These are phyloP conservation scores for Posidonia australis DNA, from an alignment of 106 monocot species.

Conservation along the genomic window DNA sequence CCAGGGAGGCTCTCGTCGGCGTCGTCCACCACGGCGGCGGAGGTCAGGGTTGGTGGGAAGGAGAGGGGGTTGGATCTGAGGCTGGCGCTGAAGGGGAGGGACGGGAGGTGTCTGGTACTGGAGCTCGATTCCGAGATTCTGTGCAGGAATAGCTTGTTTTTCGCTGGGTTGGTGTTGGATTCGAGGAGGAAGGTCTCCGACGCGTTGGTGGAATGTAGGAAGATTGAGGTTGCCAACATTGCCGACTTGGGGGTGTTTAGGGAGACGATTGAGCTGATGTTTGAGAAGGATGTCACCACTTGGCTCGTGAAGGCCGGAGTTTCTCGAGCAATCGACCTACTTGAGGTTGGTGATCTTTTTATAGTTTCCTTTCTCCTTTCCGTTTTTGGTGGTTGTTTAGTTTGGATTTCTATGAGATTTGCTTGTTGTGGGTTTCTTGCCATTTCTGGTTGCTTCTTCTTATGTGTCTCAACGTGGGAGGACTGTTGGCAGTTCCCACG, in stretches of 20 bases:
- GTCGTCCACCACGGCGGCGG: background rate
- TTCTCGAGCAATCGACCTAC: conserved; percentile 46
- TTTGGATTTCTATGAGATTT: no score
- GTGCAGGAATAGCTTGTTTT: conserved; percentile 41
- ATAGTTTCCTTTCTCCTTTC: background rate
- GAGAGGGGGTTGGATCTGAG: conserved; percentile 39
- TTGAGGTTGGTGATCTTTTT: conserved; percentile 50
- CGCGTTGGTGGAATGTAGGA: conserved; percentile 12
- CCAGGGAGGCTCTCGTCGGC: background rate
- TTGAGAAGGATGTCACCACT: conserved; percentile 27
- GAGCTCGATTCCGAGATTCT: conserved; percentile 55
- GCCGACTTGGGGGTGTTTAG: conserved; percentile 50
- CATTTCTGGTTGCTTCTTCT: no score
- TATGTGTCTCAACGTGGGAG: no score
- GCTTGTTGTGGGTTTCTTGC: no score
- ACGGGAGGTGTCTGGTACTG: conserved; percentile 41
- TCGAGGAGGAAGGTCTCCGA: conserved; percentile 17
- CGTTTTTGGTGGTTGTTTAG: no score
- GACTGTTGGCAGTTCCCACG: no score
- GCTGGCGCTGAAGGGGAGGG: conserved; percentile 49
- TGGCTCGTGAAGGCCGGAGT: conserved; percentile 57
- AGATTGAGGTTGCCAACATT: conserved; percentile 55
- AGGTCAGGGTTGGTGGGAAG: background rate
- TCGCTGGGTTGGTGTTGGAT: conserved; percentile 31
- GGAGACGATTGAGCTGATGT: conserved; percentile 87